Evolutionary conservation across 441 rosid species (phyloP).

Genomic region (Metrosideros polymorpha): DNA sequence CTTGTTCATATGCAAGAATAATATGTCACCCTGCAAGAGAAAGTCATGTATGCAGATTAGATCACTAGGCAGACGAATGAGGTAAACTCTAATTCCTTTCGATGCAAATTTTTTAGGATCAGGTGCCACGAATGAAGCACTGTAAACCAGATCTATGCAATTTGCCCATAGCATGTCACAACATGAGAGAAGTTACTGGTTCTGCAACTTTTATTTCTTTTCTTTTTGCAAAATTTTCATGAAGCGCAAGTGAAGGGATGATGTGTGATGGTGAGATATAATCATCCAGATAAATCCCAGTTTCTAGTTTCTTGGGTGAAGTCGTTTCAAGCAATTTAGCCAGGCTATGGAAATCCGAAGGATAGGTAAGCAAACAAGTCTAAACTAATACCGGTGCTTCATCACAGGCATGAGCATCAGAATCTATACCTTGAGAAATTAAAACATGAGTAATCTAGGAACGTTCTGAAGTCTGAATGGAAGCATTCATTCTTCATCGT

Average conservation of each 20-base stretch:
- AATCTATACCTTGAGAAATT: not conserved
- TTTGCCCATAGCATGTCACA: not conserved
- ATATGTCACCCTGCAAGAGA: conserved; percentile 70
- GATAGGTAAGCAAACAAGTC: not conserved
- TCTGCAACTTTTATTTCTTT: not conserved
- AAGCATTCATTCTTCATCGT: not conserved
- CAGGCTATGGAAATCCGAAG: not conserved
- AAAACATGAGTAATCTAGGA: not conserved
- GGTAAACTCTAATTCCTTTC: not conserved
- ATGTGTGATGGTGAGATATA: not conserved
- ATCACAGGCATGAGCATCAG: not conserved
- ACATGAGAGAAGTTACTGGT: not conserved
- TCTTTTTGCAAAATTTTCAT: not conserved
- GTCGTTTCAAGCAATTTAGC: not conserved
- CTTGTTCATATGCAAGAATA: conserved; percentile 64
- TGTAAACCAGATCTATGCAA: not conserved
- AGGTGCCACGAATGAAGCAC: not conserved
- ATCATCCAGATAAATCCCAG: not conserved
- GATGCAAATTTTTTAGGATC: not conserved
- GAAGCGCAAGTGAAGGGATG: not conserved
- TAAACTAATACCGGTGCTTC: not conserved
- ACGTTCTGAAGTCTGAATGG: not conserved
- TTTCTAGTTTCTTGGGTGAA: not conserved
- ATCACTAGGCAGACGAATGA: not conserved
- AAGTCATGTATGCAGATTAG: not conserved